Conservation (phyloP, 2,329 filamentous ascomycete species). For the Botrytis byssoidea region DNA sequence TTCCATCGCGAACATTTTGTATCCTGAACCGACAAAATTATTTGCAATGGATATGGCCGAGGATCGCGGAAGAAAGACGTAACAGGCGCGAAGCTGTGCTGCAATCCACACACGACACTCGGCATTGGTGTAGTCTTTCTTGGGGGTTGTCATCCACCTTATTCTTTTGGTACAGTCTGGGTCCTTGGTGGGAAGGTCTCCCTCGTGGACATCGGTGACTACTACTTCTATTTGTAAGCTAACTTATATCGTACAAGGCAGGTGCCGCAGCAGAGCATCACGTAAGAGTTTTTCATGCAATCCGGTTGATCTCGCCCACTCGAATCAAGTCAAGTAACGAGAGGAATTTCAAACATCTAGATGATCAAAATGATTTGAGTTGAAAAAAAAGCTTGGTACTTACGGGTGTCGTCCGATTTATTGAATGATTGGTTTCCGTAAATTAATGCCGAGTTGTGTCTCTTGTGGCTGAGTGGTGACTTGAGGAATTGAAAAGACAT, state of each 20-base stretch:
- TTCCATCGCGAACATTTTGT: neutral
- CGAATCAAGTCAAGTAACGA: too few species aligned
- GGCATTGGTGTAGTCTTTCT: neutral
- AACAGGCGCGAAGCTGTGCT: neutral
- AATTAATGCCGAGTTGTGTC: neutral
- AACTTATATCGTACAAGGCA: neutral
- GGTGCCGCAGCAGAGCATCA: neutral
- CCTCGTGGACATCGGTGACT: neutral
- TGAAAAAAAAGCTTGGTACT: neutral
- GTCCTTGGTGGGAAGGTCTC: neutral
- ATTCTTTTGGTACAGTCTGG: neutral
- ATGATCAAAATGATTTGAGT: neutral
- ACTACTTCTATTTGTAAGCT: neutral
- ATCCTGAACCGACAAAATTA: neutral
- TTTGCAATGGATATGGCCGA: neutral
- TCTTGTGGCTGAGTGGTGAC: neutral
- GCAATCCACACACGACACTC: slow-evolving; percentile 8
- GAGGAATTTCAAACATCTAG: neutral
- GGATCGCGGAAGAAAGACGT: neutral
- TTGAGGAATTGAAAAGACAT: neutral
- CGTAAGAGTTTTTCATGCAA: neutral
- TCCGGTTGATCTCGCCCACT: neutral
- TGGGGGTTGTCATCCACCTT: neutral
- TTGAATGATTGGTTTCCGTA: neutral
- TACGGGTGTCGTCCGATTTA: neutral